Conservation (phyloP, 169 alveolate species). For the Eimeria sp. region DNA sequence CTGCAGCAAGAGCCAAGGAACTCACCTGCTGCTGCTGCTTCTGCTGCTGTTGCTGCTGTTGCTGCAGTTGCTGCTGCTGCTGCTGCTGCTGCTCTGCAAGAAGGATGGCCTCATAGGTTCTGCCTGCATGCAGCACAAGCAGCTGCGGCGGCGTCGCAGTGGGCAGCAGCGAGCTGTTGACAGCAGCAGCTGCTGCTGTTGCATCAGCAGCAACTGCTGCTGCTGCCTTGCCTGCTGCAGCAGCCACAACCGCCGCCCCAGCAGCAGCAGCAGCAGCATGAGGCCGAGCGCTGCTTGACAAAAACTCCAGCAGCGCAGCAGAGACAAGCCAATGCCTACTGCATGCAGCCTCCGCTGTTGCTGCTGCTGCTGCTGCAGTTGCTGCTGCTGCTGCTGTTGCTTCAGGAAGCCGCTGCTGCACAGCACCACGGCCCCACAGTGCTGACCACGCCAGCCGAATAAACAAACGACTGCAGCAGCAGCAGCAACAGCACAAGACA, state of each 20-base stretch:
- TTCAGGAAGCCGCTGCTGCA: conserved; percentile 4
- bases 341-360: not conserved
- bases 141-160: not conserved
- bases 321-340: conserved; percentile 14
- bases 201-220: conserved; percentile 1
- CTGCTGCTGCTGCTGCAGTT: conserved; percentile 25
- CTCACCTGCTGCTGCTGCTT: conserved; percentile 17
- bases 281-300: not conserved
- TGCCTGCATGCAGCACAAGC: conserved; percentile 28
- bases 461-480: conserved; percentile 12
- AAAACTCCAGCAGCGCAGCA: conserved; percentile 47
- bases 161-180: not conserved
- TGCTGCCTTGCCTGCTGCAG: not conserved
- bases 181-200: conserved; percentile 26
- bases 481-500: conserved; percentile 4
- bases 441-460: conserved; percentile 21
- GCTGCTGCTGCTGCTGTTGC: too few species aligned
- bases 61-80: too few species aligned
- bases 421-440: conserved; percentile 28
- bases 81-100: conserved; percentile 47
- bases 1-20: conserved; percentile 20
- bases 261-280: conserved; percentile 54
- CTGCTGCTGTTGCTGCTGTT: conserved; percentile 51
- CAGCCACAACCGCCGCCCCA: not conserved
- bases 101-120: conserved; percentile 16